phyloP scores from a whole-genome alignment of 257 asterid genomes.

The Solanum chiquidenum region DNA sequence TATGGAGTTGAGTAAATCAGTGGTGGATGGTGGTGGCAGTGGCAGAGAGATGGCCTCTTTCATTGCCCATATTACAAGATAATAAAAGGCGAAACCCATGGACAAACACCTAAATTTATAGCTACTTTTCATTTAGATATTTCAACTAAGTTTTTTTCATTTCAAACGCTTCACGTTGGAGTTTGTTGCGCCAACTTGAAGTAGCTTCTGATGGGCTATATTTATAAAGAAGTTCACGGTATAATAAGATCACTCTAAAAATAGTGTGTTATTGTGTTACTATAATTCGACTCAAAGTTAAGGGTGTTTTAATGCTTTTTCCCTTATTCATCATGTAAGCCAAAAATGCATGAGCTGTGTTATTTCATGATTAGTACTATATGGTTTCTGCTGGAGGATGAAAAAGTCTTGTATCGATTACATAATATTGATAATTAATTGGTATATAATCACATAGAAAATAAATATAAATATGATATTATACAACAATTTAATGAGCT shows the following conservation, averaged over 20 bases:
- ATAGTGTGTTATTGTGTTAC: too few relatives aligned
- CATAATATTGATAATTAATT: neutral
- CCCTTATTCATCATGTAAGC: too few relatives aligned
- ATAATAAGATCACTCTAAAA: fast-evolving
- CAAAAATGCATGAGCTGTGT: too few relatives aligned
- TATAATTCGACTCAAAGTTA: neutral
- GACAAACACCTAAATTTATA: too few relatives aligned
- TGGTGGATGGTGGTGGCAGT: constrained; percentile 27
- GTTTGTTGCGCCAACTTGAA: neutral
- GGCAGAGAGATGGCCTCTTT: constrained; percentile 29
- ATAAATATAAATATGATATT: too few relatives aligned
- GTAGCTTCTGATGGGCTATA: neutral
- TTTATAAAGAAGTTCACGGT: neutral
- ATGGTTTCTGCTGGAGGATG: too few relatives aligned
- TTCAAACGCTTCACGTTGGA: too few relatives aligned
- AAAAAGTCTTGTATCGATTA: fast-evolving
- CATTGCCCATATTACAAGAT: constrained; percentile 35
- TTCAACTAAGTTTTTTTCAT: too few relatives aligned
- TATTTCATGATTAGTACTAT: too few relatives aligned
- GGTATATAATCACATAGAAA: fast-evolving
- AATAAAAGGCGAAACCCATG: fast-evolving
- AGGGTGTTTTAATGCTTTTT: neutral
- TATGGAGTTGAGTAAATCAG: constrained; percentile 18
- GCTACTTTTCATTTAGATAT: too few relatives aligned
- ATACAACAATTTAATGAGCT: neutral